Conservation (phyloP, 768 basidiomycete species). For the Panellus pusillus region DNA sequence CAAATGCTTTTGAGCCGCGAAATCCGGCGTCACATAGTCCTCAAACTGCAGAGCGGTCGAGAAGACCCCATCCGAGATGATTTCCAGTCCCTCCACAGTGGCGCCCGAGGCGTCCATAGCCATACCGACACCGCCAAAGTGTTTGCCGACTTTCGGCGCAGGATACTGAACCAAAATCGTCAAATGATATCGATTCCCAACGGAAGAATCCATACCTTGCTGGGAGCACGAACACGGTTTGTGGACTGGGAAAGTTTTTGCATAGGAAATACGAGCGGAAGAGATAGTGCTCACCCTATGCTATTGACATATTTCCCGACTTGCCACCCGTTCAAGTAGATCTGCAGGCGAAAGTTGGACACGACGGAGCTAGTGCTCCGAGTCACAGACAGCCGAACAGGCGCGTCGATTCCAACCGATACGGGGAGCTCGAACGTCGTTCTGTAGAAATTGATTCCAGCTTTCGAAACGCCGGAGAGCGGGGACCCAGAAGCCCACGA, state of each 20-base stretch:
- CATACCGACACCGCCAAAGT: conserved; percentile 50
- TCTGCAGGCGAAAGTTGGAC: conserved; percentile 50
- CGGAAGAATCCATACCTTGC: conserved; percentile 35
- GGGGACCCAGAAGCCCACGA: conserved; percentile 38
- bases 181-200: too few relatives aligned
- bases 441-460: conserved; percentile 46
- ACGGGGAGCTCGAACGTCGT: conserved; percentile 44
- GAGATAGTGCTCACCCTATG: conserved; percentile 36
- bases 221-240: conserved; percentile 51
- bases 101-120: conserved; percentile 45
- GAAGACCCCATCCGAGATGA: conserved; percentile 48
- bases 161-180: conserved; percentile 30
- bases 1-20: conserved; percentile 32
- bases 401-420: conserved; percentile 42
- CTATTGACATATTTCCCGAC: conserved; percentile 56
- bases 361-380: conserved; percentile 35
- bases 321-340: conserved; percentile 55
- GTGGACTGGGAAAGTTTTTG: conserved; percentile 32
- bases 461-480: conserved; percentile 31
- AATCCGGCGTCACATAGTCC: conserved; percentile 46
- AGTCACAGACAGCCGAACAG: conserved; percentile 45
- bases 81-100: conserved; percentile 39
- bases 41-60: conserved; percentile 37
- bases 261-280: neutral
- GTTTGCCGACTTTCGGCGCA: conserved; percentile 42